Evolutionary conservation across 257 asterid species (phyloP).

Genomic region (Solanum habrochaites): DNA sequence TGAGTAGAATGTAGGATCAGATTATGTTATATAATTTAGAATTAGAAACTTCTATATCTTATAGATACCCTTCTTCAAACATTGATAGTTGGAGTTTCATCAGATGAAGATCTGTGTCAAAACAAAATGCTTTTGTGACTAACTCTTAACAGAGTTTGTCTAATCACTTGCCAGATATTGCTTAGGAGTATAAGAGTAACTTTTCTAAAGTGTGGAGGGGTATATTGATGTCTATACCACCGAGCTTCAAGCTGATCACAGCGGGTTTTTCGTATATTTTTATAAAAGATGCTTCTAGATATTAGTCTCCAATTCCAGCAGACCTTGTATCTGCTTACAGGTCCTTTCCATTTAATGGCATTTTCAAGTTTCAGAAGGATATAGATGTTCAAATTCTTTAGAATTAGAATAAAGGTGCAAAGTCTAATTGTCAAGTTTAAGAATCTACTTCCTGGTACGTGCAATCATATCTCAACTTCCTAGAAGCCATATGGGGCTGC

Average conservation of each 20-base stretch:
- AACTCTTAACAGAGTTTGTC: background rate
- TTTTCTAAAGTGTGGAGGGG: background rate
- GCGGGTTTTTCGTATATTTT: background rate
- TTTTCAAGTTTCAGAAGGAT: background rate
- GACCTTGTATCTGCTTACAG: background rate
- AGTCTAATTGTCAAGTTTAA: background rate
- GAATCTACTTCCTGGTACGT: background rate
- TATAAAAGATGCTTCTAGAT: background rate
- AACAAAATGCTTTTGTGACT: background rate
- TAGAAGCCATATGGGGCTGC: background rate
- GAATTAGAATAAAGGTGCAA: background rate
- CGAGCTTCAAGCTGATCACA: background rate
- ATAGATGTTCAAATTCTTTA: background rate
- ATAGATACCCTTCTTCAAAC: background rate
- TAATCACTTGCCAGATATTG: background rate
- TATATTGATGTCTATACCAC: background rate
- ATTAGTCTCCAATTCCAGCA: background rate
- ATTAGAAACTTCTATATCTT: background rate
- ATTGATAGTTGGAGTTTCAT: background rate
- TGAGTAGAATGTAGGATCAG: background rate
- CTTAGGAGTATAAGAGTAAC: background rate
- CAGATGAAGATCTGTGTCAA: background rate
- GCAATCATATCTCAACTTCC: background rate
- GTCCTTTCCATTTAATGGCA: background rate
- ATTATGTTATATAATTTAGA: background rate